A percentile compares a stretch with the other conserved stretches of the same genome.
These are phyloP conservation scores for Pterocarpus santalinus DNA, from an alignment of 306 rosid species.

Conservation along the genomic window DNA sequence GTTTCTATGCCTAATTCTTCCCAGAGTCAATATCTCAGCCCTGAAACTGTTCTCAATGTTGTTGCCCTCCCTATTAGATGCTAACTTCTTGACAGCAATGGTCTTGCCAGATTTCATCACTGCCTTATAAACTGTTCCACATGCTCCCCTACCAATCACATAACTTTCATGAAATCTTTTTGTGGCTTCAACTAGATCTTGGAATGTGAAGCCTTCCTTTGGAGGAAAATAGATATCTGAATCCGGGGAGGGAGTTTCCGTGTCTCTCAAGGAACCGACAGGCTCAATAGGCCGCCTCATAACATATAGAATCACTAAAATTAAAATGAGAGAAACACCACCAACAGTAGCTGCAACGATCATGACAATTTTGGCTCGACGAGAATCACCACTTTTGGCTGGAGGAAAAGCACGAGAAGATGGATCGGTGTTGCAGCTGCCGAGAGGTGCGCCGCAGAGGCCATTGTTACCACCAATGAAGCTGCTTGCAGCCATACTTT, in stretches of 20 bases:
- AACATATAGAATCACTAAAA: conserved; percentile 67
- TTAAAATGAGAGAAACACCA: conserved; percentile 87
- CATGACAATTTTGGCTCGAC: conserved; percentile 68
- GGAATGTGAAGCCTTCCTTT: conserved; percentile 82
- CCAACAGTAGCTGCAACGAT: conserved; percentile 76
- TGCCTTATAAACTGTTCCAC: conserved; percentile 94
- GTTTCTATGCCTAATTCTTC: conserved; percentile 92
- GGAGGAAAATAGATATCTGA: conserved; percentile 87
- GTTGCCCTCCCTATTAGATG: conserved; percentile 89
- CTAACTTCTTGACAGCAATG: conserved; percentile 89
- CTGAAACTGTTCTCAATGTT: conserved; percentile 83
- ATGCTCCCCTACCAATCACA: conserved; percentile 88
- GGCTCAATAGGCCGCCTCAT: conserved; percentile 72
- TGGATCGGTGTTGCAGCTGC: conserved; percentile 58
- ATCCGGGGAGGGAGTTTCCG: conserved; percentile 68
- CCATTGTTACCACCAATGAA: conserved; percentile 75
- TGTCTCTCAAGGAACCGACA: conserved; percentile 53
- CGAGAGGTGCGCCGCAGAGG: conserved; percentile 85
- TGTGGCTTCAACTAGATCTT: conserved; percentile 91
- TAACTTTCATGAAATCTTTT: conserved; percentile 78
- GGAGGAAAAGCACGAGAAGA: conserved; percentile 52
- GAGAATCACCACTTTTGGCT: conserved; percentile 34
- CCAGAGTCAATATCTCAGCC: conserved; percentile 91
- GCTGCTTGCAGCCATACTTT: conserved; percentile 76
- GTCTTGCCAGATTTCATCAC: conserved; percentile 75